A percentile compares a stretch with the other conserved stretches of the same genome.
Evolutionary conservation across 2,329 filamentous ascomycete species (phyloP).

Genomic region (Diaporthe caulivora): DNA sequence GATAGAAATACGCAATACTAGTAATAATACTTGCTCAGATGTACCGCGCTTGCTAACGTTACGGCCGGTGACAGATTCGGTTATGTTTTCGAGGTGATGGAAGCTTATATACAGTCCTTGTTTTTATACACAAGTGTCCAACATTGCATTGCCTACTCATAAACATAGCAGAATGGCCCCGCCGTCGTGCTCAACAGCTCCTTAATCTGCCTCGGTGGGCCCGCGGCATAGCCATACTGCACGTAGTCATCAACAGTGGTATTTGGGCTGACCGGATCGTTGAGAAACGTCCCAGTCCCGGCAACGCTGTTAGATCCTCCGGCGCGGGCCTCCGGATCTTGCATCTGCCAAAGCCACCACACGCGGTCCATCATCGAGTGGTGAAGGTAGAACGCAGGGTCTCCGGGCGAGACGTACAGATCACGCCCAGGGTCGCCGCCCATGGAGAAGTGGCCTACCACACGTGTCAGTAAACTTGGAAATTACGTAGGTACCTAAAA

Average conservation of each 20-base stretch:
- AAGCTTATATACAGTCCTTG: background rate
- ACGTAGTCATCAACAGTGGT: constrained; percentile 34
- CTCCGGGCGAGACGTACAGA: background rate
- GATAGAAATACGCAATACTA: background rate
- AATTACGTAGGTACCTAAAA: background rate
- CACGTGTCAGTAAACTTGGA: no score
- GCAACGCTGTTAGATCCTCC: constrained; percentile 38
- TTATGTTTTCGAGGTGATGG: background rate
- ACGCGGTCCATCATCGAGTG: constrained; percentile 43
- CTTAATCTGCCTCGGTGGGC: constrained; percentile 20
- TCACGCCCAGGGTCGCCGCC: constrained; percentile 3
- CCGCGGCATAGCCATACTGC: constrained; percentile 21
- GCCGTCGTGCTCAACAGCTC: constrained; percentile 36
- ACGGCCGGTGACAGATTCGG: background rate
- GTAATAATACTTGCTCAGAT: background rate
- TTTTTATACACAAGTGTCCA: background rate
- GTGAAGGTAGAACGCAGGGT: constrained; percentile 9
- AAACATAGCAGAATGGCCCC: constrained; percentile 38
- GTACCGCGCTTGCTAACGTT: background rate
- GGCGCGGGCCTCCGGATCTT: constrained; percentile 50
- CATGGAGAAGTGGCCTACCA: background rate
- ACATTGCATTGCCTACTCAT: constrained; percentile 1
- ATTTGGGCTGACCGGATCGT: constrained; percentile 43
- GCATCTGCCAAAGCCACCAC: constrained; percentile 53
- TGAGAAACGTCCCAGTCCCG: constrained; percentile 32